phyloP scores from a whole-genome alignment of 2,329 filamentous ascomycete species.

The Myriosclerotinia scirpicola region DNA sequence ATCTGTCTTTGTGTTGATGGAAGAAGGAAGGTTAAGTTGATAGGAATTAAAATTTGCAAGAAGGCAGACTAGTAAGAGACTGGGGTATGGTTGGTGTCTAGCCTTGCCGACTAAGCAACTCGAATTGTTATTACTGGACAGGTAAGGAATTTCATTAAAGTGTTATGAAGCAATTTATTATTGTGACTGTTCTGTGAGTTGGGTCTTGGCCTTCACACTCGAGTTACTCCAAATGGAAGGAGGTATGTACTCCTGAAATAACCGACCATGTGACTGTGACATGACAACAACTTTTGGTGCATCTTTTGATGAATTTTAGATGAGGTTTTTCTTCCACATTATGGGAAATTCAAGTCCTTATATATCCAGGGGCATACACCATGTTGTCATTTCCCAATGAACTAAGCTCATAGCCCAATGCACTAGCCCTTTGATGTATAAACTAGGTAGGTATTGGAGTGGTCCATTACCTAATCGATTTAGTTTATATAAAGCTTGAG shows the following conservation, averaged over 20 bases:
- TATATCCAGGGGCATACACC: no score
- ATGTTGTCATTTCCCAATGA: no score
- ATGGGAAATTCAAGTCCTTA: no score
- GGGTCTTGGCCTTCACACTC: not conserved
- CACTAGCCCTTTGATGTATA: no score
- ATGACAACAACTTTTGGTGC: not conserved
- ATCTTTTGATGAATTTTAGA: not conserved
- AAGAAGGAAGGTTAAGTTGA: not conserved
- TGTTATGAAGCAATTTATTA: not conserved
- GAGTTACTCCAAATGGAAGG: not conserved
- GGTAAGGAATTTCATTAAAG: not conserved
- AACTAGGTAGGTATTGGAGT: no score
- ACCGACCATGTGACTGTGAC: constrained; percentile 6
- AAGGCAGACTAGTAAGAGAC: not conserved
- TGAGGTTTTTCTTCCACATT: no score
- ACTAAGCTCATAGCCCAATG: no score
- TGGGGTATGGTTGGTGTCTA: not conserved
- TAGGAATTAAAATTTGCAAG: not conserved
- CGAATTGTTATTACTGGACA: not conserved
- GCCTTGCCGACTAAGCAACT: constrained; percentile 9
- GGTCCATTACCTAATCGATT: no score
- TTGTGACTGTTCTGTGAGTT: not conserved
- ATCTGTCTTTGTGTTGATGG: not conserved
- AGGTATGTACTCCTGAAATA: constrained; percentile 10
- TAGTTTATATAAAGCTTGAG: no score